Conservation (phyloP, 805 yeast genomes). For the Candida endomychidarum region DNA sequence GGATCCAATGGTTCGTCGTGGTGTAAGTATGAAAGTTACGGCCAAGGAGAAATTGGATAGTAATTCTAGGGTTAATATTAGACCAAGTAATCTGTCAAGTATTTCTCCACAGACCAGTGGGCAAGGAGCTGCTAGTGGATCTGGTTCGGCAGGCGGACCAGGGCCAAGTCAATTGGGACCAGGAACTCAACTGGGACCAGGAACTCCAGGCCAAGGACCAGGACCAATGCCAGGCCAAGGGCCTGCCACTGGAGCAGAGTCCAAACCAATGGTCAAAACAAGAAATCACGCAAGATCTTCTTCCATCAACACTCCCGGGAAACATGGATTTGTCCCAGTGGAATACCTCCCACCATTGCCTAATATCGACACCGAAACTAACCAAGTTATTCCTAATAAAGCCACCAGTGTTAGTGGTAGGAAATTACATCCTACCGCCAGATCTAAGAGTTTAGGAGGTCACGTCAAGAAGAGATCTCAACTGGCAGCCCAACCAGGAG, state of each 20-base stretch:
- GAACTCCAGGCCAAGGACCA: slow-evolving; percentile 14
- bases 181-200: slow-evolving; percentile 6
- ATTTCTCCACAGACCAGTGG: slow-evolving; percentile 1
- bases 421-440: slow-evolving; percentile 73
- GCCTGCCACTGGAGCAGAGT: no score
- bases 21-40: slow-evolving; percentile 61
- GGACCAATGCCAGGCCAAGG: slow-evolving; percentile 1
- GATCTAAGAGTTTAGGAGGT: slow-evolving; percentile 83
- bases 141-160: no score
- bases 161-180: no score
- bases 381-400: slow-evolving; percentile 17
- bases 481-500: no score
- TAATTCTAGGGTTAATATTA: slow-evolving; percentile 10
- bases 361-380: slow-evolving; percentile 32
- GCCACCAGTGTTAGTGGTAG: slow-evolving; percentile 15
- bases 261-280: slow-evolving; percentile 17
- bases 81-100: slow-evolving; percentile 2
- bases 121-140: no score
- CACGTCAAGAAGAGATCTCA: slow-evolving; percentile 60
- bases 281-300: slow-evolving; percentile 32
- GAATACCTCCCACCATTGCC: slow-evolving; percentile 48
- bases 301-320: slow-evolving; percentile 22
- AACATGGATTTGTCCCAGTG: slow-evolving; percentile 43
- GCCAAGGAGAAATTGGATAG: slow-evolving; percentile 47
- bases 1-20: slow-evolving; percentile 56